phyloP scores from a whole-genome alignment of 306 rosid genomes.

The Cajanus cajan region DNA sequence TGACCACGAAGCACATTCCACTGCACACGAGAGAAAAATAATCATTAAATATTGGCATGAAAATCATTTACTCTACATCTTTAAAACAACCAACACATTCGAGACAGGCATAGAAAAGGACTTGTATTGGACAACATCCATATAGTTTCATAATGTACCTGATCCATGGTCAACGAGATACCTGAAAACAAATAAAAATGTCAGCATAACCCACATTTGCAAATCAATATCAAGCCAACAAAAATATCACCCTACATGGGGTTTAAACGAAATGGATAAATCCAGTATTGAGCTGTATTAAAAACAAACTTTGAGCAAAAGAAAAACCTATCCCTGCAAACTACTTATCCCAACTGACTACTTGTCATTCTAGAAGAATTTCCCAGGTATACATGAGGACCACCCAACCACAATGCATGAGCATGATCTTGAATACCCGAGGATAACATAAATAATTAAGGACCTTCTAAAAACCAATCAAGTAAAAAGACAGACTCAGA shows the following conservation, averaged over 20 bases:
- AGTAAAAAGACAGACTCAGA: not conserved
- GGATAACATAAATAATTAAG: not conserved
- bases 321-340: not conserved
- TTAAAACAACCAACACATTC: not conserved
- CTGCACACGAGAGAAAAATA: slow-evolving; percentile 45
- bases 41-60: not conserved
- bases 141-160: slow-evolving; percentile 47
- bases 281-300: not conserved
- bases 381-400: not conserved
- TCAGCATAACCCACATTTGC: slow-evolving; percentile 28
- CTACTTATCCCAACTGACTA: not conserved
- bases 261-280: not conserved
- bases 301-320: not conserved
- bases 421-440: not conserved
- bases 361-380: not conserved
- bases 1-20: slow-evolving; percentile 77
- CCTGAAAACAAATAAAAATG: slow-evolving; percentile 58
- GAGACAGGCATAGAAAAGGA: not conserved
- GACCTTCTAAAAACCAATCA: not conserved
- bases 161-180: slow-evolving; percentile 82
- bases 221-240: not conserved
- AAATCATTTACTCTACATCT: not conserved
- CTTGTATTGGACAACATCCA: not conserved
- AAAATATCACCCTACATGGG: not conserved
- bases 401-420: not conserved